These are phyloP conservation scores for Arabidopsis hybrid DNA, from an alignment of 441 rosid genomes.

Conservation along the genomic window DNA sequence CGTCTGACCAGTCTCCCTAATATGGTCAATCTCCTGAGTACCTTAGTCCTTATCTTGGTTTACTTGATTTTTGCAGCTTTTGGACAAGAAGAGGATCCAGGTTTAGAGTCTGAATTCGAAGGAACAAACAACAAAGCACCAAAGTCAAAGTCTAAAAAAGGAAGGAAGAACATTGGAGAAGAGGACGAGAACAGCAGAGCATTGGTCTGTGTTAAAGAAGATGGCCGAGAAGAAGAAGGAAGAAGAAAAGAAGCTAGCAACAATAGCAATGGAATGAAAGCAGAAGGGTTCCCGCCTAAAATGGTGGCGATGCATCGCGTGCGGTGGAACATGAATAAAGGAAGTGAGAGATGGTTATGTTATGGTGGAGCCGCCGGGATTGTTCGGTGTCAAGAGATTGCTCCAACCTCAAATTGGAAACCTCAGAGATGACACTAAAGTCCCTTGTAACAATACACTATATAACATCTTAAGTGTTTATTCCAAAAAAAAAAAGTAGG, in stretches of 20 bases:
- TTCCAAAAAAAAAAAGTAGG: not conserved
- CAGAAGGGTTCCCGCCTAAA: constrained; percentile 61
- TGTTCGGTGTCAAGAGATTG: constrained; percentile 76
- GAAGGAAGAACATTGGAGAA: constrained; percentile 21
- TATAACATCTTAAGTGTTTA: not conserved
- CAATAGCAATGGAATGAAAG: constrained; percentile 38
- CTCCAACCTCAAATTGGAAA: constrained; percentile 21
- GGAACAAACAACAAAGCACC: constrained; percentile 46
- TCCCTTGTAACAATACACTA: constrained; percentile 1
- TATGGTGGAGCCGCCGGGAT: constrained; percentile 92
- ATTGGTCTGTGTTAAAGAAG: constrained; percentile 40
- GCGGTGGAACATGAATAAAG: constrained; percentile 91
- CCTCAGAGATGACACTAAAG: constrained; percentile 4
- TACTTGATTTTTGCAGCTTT: constrained; percentile 53
- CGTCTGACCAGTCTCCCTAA: not conserved
- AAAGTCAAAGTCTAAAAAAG: constrained; percentile 45
- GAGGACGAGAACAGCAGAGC: constrained; percentile 39
- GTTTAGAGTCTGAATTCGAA: constrained; percentile 52
- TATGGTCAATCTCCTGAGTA: constrained; percentile 1
- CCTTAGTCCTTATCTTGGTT: constrained; percentile 17
- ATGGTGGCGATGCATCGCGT: constrained; percentile 73
- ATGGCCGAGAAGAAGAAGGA: constrained; percentile 15
- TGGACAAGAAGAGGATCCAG: constrained; percentile 53
- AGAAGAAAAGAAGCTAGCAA: constrained; percentile 35
- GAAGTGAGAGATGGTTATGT: constrained; percentile 89